Base-by-base conservation (phyloP, 345 rosid species). In the Carallia pectinifolia region DNA sequence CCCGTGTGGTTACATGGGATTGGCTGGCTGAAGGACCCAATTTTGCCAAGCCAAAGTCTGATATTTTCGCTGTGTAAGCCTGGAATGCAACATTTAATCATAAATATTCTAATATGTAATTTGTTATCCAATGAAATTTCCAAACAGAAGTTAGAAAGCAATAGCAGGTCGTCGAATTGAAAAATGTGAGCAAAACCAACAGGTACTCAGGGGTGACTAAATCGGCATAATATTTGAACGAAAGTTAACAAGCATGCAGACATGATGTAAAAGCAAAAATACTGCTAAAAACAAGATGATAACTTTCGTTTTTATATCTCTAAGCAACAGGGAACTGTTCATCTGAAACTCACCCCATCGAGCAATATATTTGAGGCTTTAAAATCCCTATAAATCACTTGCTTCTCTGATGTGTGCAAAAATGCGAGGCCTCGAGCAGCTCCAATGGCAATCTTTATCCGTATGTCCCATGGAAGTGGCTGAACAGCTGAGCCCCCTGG, bases 41-140 rank as follows among this genome's bases (percentile, higher is more conserved):
- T 65, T 92, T 95, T 48, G 99, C 99, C 81, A 95, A 77, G 64
- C 99, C 99, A 69, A 92, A 95, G 64, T 95, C 99, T 5, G 99
- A 95, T 79, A 95, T 67, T 85, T 90, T 95, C 58, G 99, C 90
- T 31, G 82, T 88, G 72, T 89, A 95, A 29, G 78, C 80, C 99
- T 95, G 92, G 82, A 83, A 66, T 10, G 6, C 61, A 61, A 61
- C 34, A 58, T 29, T 44, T 44, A 65, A 19, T 40, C 29, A 48
- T 30, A 29, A 63, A 30, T 39, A 17, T 44, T 36, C 55, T 40
- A 34, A 23, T 52, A 36, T 58, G 40, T 16, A 6, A 36, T 34
- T n/a, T 15, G 2, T 54, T 52, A 30, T 52, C 30, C 16, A 6
- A 34, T 58, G 65, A 40, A 18, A 72, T 64, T 7, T 44, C 50